These are phyloP conservation scores for Candida rishiriensis DNA, from an alignment of 805 yeast genomes.

Conservation along the genomic window DNA sequence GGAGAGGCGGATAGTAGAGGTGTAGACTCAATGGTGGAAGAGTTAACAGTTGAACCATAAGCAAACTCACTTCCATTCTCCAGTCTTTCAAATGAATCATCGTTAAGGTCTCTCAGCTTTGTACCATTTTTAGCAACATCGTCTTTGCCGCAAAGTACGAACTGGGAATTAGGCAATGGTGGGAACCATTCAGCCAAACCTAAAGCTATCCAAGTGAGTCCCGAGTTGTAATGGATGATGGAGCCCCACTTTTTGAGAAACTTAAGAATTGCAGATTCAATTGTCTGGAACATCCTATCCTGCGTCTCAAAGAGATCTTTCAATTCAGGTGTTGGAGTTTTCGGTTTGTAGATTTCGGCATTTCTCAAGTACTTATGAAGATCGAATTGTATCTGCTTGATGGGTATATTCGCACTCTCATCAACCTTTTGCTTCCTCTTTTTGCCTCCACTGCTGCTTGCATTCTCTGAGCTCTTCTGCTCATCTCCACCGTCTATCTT, in stretches of 20 bases:
- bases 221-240: slow-evolving; percentile 71
- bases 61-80: slow-evolving; percentile 15
- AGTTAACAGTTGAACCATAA: slow-evolving; percentile 8
- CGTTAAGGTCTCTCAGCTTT: slow-evolving; percentile 31
- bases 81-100: slow-evolving; percentile 27
- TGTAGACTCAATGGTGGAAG: slow-evolving; percentile 21
- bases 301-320: slow-evolving; percentile 40
- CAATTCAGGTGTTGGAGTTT: slow-evolving; percentile 24
- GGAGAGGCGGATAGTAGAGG: slow-evolving; percentile 24
- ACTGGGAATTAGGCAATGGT: slow-evolving; percentile 48
- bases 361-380: slow-evolving; percentile 56
- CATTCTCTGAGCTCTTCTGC: no score
- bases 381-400: slow-evolving; percentile 47
- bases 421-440: slow-evolving; percentile 15
- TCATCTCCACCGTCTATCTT: no score
- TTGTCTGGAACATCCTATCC: slow-evolving; percentile 45
- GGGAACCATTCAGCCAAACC: slow-evolving; percentile 90
- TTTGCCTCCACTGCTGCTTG: background rate
- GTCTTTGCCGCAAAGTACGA: slow-evolving; percentile 55
- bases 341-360: slow-evolving; percentile 32
- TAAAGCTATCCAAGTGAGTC: slow-evolving; percentile 83
- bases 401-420: slow-evolving; percentile 25
- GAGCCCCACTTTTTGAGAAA: slow-evolving; percentile 78
- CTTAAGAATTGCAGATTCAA: slow-evolving; percentile 56
- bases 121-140: slow-evolving; percentile 34